Evolutionary conservation across 2,329 filamentous ascomycete genomes (phyloP), one percentile per base, ranked within the genome.

Genomic region (Trichoderma sp.): DNA sequence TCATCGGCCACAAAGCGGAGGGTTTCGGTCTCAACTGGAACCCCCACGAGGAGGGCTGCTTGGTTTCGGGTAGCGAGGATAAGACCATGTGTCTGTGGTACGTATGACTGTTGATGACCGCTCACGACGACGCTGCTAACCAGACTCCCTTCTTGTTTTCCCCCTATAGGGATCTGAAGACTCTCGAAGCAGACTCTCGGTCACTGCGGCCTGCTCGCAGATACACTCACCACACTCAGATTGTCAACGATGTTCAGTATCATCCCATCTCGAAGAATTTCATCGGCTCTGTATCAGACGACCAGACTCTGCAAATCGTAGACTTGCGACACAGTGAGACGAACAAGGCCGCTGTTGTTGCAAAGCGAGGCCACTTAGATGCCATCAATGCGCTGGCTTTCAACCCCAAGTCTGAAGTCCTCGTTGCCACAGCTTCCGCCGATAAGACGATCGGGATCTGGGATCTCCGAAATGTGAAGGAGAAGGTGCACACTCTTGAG

Each of bases 231-330:
- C 96, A 99, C 78, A 89, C 86, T 22, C 90, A 94, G 29, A 92
- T 95, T 64, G 95, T 99, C 76, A 99, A 99, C 78, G 95, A 99
- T 75, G 94, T 99, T 35, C 93, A 98, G 80, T 93, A 97, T 76
- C 94, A 98, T 74, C 94, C 94, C 9, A 87, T 93, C 52, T 92
- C 94, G 71, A 90, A 89, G 74, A 89, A 90, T 73, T 89, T 96
- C 71, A 92, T 99, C 70, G 96, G 94, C 70, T 94, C 92, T 17
- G 95, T 97, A 4, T 98, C 95, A 4, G 95, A 99, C 77, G 95
- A 99, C 77, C 86, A 95, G 72, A 97, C 93, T 8, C 88, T 98
- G 70, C 92, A 97, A 79, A 91, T 99, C 69, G 86, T 98, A 69
- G 95, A 99, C 78, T 86, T 91, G n/a, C 90, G 95, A 73, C 86